Conservation (phyloP, 305 asterid species). For the Fraxinus albicans region DNA sequence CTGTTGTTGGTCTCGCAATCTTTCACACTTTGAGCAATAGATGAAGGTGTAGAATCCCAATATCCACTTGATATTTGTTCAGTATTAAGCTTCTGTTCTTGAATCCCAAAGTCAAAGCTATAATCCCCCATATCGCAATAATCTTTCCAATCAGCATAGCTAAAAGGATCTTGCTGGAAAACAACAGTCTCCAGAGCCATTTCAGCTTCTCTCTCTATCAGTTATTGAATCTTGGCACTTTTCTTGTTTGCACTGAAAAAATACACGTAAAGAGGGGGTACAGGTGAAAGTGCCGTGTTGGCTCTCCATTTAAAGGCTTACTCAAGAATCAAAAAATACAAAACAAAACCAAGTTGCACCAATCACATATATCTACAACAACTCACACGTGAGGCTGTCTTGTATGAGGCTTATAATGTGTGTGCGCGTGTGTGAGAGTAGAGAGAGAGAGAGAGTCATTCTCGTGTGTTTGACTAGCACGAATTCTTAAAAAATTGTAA, state of each 20-base stretch:
- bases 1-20: constrained; percentile 9
- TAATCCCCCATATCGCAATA: constrained; percentile 23
- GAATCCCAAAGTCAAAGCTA: constrained; percentile 3
- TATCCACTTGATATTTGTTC: constrained; percentile 6
- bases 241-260: constrained; percentile 1
- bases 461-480: not conserved
- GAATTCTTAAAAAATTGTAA: not conserved
- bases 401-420: not conserved
- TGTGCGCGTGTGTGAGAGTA: not conserved
- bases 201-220: not conserved
- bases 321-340: not conserved
- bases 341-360: constrained; percentile 31
- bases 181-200: constrained; percentile 57
- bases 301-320: constrained; percentile 37
- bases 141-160: constrained; percentile 33
- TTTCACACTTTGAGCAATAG: constrained; percentile 16
- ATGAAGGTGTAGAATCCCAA: constrained; percentile 40
- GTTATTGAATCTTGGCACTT: constrained; percentile 5
- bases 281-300: constrained; percentile 13
- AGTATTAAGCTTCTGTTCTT: constrained; percentile 19
- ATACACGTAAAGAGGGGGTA: constrained; percentile 19
- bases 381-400: constrained; percentile 35
- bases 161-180: constrained; percentile 52
- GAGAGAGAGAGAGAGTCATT: constrained; percentile 8
- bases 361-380: constrained; percentile 29